Evolutionary conservation across 2,329 filamentous ascomycete genomes (phyloP).

Genomic region (Ophiostoma ips): DNA sequence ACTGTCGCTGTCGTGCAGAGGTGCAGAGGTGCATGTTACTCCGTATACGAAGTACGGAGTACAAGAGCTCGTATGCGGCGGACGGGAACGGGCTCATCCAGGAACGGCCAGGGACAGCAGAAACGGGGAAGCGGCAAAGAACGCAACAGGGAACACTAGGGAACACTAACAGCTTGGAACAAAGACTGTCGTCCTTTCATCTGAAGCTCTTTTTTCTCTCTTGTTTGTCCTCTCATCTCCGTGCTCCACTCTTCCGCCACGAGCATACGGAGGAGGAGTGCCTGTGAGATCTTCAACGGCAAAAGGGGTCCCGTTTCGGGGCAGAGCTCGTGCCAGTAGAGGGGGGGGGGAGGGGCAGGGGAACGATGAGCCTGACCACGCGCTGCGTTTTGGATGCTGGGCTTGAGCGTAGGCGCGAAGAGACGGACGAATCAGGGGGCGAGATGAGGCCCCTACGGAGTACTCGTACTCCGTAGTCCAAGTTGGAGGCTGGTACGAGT

Average conservation of each 20-base stretch:
- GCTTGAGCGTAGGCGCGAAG: conserved; percentile 3
- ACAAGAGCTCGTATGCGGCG: too few species aligned
- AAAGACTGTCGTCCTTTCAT: too few species aligned
- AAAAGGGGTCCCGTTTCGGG: conserved; percentile 5
- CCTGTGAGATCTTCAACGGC: conserved; percentile 15
- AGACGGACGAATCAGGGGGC: background rate
- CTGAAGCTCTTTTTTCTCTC: background rate
- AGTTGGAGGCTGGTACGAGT: background rate
- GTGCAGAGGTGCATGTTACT: too few species aligned
- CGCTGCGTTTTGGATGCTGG: conserved; percentile 10
- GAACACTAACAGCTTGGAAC: too few species aligned
- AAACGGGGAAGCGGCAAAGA: too few species aligned
- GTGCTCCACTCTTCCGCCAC: background rate
- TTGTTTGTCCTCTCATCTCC: background rate
- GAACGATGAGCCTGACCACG: conserved; percentile 4
- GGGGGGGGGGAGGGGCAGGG: background rate
- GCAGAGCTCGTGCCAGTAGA: background rate
- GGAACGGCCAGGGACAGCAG: background rate
- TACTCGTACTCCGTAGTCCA: background rate
- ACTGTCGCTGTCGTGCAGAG: background rate
- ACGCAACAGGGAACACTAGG: too few species aligned
- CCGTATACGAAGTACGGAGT: too few species aligned
- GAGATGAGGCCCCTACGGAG: background rate
- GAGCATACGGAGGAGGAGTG: conserved; percentile 7
- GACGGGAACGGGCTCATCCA: background rate